Base-by-base conservation (phyloP, 1,139 yeast species). In the Debaryomycetaceae sp. region DNA sequence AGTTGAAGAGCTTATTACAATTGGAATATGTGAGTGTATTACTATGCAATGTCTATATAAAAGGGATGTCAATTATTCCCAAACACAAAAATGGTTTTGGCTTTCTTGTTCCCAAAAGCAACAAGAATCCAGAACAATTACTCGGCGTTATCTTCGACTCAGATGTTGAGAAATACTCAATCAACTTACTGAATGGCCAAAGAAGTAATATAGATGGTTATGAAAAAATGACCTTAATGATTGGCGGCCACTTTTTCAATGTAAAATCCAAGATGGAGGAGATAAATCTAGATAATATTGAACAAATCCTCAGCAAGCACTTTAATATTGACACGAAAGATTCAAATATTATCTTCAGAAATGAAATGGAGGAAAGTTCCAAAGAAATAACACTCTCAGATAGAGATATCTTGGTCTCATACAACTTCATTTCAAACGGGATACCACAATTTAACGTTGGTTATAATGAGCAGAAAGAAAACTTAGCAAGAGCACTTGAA, bases 71-170 rank as follows among this genome's bases (percentile, higher is more conserved):
- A 5, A 49, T 71, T 30, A 67, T 80, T 32, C 83, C 83, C 1
- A 63, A 62, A 30, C 64, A 65, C 34, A 59, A 65, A 15, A 57
- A 73, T 37, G 96, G 97, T 37, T 92, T 92, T 69, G 98, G 98
- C 2, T 88, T 86, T 52, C 72, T 92, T 40, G 87, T 88, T 3
- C 98, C 98, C 1, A 58, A 58, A 38, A 31, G 73, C 63, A 55
- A 63, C 63, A 50, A 58, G 6, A 84, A 87, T 51, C 75, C 79
- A 1, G 83, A 81, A 38, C 71, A 78, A 17, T 63, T 89, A 15
- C 67, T 92, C 33, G 98, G 98, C 2, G 88, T 88, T 1, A 88
- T 92, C 26, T 92, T 86, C 61, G 98, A 92, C 58, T 87, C 96
- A 1, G 89, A 87, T 37, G 77, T 87, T 11, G 91, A 82, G 55